phyloP scores from a whole-genome alignment of 1,284 basidiomycete genomes.

The Gomphus sp. region DNA sequence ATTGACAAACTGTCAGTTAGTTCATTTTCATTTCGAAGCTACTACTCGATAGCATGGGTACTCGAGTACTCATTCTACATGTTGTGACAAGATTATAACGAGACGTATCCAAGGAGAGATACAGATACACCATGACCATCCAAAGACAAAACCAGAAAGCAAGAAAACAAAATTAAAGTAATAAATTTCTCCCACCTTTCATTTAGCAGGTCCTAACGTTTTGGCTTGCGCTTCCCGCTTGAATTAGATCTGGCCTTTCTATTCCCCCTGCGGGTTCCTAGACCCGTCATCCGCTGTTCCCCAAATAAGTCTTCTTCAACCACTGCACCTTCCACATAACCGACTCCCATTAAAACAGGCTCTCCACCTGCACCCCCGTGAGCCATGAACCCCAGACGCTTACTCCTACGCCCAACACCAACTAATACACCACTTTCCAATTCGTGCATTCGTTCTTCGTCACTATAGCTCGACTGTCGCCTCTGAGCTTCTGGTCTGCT shows the following conservation, averaged over 20 bases:
- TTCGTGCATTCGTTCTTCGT: constrained; percentile 17
- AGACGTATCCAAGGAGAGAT: not conserved
- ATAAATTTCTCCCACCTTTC: not conserved
- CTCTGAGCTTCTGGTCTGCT: constrained; percentile 18
- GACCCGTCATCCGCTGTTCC: not conserved
- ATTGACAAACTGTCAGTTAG: too few species aligned
- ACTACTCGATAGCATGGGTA: not conserved
- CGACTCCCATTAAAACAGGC: constrained; percentile 59
- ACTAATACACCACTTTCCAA: constrained; percentile 37
- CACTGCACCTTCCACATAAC: constrained; percentile 43
- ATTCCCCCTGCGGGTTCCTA: not conserved
- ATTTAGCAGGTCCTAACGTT: not conserved
- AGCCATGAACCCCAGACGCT: constrained; percentile 52
- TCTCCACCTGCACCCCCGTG: constrained; percentile 60
- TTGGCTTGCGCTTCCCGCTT: not conserved
- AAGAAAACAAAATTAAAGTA: not conserved
- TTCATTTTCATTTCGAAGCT: too few species aligned
- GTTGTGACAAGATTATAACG: not conserved
- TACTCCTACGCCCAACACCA: constrained; percentile 45
- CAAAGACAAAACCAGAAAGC: not conserved
- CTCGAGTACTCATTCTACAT: not conserved
- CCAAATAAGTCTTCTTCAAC: not conserved
- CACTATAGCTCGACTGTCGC: constrained; percentile 12
- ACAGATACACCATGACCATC: constrained; percentile 1
- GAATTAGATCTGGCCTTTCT: not conserved